phyloP scores from a whole-genome alignment of 2,329 filamentous ascomycete genomes.

The Trichoderma aggressivum region DNA sequence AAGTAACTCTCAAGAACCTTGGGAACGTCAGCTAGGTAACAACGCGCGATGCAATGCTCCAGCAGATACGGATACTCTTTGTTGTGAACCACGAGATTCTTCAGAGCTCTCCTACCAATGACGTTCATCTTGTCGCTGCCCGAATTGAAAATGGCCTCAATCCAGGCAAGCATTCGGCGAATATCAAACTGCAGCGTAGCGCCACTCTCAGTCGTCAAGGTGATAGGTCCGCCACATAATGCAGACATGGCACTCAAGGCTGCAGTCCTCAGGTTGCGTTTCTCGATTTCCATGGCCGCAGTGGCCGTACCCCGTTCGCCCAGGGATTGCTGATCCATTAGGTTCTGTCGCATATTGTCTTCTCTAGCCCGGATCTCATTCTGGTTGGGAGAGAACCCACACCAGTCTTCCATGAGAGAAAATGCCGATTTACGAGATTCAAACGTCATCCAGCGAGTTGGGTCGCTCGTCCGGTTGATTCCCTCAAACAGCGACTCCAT shows the following conservation, averaged over 20 bases:
- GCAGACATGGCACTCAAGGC: conserved; percentile 94
- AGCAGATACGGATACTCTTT: conserved; percentile 80
- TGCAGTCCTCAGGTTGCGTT: conserved; percentile 83
- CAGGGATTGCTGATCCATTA: conserved; percentile 74
- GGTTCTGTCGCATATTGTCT: conserved; percentile 79
- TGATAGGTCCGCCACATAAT: conserved; percentile 81
- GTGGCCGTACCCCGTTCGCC: conserved; percentile 75
- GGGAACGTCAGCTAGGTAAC: conserved; percentile 75
- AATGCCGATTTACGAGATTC: conserved; percentile 95
- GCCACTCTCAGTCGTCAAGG: conserved; percentile 82
- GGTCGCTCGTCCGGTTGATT: conserved; percentile 79
- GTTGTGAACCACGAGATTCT: conserved; percentile 88
- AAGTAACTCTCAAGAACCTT: conserved; percentile 96
- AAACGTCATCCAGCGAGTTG: conserved; percentile 94
- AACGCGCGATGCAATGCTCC: conserved; percentile 86
- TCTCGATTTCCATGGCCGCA: conserved; percentile 95
- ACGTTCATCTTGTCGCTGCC: conserved; percentile 88
- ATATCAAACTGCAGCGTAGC: conserved; percentile 89
- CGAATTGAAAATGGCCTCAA: conserved; percentile 90
- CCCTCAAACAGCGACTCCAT: conserved; percentile 92
- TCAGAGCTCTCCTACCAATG: conserved; percentile 82
- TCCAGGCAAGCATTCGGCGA: conserved; percentile 88
- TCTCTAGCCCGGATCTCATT: conserved; percentile 76
- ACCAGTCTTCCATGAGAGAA: conserved; percentile 98
- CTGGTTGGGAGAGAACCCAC: conserved; percentile 92